Conservation (phyloP, 352 stramenopile genomes). For the Pythium brassicae region DNA sequence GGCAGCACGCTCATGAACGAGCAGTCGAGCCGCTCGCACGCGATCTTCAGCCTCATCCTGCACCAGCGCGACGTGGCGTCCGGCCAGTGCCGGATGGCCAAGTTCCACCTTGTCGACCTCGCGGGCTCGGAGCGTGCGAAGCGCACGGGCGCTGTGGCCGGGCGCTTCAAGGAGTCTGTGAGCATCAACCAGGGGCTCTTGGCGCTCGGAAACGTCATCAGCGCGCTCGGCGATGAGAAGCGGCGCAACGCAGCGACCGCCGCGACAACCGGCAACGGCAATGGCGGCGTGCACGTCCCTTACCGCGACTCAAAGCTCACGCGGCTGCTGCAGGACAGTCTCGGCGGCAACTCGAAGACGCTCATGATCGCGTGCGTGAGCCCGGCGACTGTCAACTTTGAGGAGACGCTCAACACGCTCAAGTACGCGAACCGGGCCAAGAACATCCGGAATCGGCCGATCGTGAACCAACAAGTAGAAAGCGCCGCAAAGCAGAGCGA, state of each 20-base stretch:
- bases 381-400: conserved; percentile 75
- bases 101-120: conserved; percentile 96
- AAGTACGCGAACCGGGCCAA: conserved; percentile 99
- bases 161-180: conserved; percentile 91
- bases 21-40: conserved; percentile 86
- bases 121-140: conserved; percentile 94
- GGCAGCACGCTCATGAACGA: conserved; percentile 91
- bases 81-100: conserved; percentile 59
- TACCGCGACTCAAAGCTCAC: conserved; percentile 92
- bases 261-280: conserved; percentile 12
- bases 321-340: conserved; percentile 79
- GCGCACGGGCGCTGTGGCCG: conserved; percentile 85
- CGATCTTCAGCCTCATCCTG: conserved; percentile 87
- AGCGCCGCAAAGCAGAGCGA: conserved; percentile 51
- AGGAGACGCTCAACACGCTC: conserved; percentile 97
- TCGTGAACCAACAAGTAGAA: conserved; percentile 90
- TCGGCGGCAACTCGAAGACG: conserved; percentile 88
- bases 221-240: conserved; percentile 88
- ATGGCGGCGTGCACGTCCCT: conserved; percentile 63
- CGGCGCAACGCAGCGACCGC: conserved; percentile 32
- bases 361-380: conserved; percentile 90
- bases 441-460: conserved; percentile 99
- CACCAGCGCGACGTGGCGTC: conserved; percentile 53
- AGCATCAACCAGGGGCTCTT: conserved; percentile 96
- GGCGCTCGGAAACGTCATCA: conserved; percentile 95